These are phyloP conservation scores for Platismatia glauca DNA, from an alignment of 495 filamentous ascomycete species.

Conservation along the genomic window DNA sequence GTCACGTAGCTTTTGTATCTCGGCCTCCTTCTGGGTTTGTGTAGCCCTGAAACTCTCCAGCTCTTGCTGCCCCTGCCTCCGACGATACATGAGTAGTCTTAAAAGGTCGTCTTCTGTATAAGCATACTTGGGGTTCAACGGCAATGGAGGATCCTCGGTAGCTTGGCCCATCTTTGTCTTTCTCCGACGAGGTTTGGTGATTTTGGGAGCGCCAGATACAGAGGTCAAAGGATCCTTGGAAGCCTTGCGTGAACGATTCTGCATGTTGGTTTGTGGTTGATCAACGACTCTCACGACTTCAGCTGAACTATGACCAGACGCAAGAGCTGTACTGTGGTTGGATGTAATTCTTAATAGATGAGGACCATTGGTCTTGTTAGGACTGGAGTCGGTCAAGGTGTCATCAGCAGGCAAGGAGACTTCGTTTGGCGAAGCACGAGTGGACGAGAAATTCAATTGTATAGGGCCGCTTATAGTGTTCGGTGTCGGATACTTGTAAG, in stretches of 20 bases:
- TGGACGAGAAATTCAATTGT: not conserved
- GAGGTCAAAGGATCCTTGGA: not conserved
- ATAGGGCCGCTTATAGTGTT: not conserved
- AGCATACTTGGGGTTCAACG: not conserved
- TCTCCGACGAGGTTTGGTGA: not conserved
- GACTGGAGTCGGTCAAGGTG: not conserved
- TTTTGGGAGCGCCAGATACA: not conserved
- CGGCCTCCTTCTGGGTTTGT: constrained; percentile 1
- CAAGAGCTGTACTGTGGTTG: not conserved
- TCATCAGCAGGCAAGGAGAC: not conserved
- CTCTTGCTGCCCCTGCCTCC: constrained; percentile 8
- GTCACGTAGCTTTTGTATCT: constrained; percentile 2
- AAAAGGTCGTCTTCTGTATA: constrained; percentile 5
- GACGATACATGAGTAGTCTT: constrained; percentile 1
- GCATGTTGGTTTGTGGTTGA: not conserved
- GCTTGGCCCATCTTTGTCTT: not conserved
- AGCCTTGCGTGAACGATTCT: not conserved
- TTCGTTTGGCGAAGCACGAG: not conserved
- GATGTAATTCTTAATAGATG: no score
- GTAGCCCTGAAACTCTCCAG: constrained; percentile 5
- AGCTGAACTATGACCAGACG: not conserved
- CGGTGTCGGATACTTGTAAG: not conserved
- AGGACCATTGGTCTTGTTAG: not conserved
- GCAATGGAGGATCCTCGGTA: not conserved
- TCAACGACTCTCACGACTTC: not conserved